phyloP scores from a whole-genome alignment of 345 rosid genomes.

The Linum tenue region DNA sequence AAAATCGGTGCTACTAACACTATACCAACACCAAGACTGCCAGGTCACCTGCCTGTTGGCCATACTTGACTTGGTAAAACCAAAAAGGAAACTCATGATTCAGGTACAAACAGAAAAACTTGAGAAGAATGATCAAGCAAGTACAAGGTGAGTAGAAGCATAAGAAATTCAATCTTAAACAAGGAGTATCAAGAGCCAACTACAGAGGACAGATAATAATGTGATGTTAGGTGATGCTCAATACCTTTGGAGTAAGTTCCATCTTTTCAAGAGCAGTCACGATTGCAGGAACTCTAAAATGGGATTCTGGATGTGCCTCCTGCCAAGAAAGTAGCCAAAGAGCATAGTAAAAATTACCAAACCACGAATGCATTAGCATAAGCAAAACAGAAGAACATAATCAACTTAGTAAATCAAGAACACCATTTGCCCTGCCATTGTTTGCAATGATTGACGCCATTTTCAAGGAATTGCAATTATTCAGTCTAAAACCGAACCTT shows the following conservation, averaged over 20 bases:
- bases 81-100: too few species aligned
- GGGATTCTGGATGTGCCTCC: conserved; percentile 93
- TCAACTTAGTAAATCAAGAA: too few species aligned
- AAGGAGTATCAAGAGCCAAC: background rate
- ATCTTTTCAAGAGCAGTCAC: conserved; percentile 64
- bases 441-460: too few species aligned
- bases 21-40: background rate
- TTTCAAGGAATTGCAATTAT: too few species aligned
- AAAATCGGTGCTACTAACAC: too few species aligned
- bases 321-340: conserved; percentile 13
- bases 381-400: too few species aligned
- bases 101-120: too few species aligned
- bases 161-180: background rate
- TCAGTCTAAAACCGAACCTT: too few species aligned
- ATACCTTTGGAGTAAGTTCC: conserved; percentile 72
- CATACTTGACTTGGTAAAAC: too few species aligned
- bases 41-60: background rate
- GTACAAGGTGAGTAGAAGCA: background rate
- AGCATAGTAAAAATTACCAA: background rate
- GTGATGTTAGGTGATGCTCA: background rate
- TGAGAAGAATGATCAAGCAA: background rate
- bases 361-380: too few species aligned
- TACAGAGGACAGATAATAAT: background rate
- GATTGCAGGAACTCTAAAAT: conserved; percentile 85
- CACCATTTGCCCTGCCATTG: too few species aligned